These are phyloP conservation scores for Talaromyces borbonicus DNA, from an alignment of 495 filamentous ascomycete species.

Conservation along the genomic window DNA sequence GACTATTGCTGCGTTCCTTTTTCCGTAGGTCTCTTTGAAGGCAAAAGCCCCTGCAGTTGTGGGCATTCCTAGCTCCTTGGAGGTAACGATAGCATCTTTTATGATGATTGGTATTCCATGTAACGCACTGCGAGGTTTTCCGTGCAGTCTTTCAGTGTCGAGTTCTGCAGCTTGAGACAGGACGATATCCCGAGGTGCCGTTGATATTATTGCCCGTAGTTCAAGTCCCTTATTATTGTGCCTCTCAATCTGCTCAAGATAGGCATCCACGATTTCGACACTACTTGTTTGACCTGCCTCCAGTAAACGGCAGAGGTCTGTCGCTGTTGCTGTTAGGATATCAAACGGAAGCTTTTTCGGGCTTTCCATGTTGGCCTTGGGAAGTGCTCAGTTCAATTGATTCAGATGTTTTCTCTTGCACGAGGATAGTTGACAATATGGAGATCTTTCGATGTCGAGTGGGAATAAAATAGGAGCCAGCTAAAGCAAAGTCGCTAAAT, in stretches of 20 bases:
- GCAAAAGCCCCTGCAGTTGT: slow-evolving; percentile 25
- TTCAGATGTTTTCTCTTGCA: no score
- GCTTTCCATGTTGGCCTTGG: not conserved
- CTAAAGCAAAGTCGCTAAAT: no score
- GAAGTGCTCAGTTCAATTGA: no score
- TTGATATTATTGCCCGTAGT: slow-evolving; percentile 22
- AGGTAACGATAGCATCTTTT: slow-evolving; percentile 19
- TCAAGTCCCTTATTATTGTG: slow-evolving; percentile 23
- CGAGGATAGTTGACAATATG: no score
- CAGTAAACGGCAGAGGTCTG: slow-evolving; percentile 33
- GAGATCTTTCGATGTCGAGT: no score
- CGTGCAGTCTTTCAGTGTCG: slow-evolving; percentile 23
- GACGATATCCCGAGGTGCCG: slow-evolving; percentile 22
- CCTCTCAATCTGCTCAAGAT: slow-evolving; percentile 36
- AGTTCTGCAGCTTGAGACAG: slow-evolving; percentile 15
- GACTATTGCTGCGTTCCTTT: slow-evolving; percentile 23
- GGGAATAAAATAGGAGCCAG: no score
- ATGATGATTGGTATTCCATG: slow-evolving; percentile 34
- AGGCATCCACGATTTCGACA: slow-evolving; percentile 34
- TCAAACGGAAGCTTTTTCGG: slow-evolving; percentile 13
- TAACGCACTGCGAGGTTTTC: slow-evolving; percentile 22
- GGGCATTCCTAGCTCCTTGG: slow-evolving; percentile 15
- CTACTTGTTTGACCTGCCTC: slow-evolving; percentile 27
- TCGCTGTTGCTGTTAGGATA: slow-evolving; percentile 29
- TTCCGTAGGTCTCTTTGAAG: slow-evolving; percentile 22